Conservation (phyloP, 306 rosid genomes). For the Pueraria montana region DNA sequence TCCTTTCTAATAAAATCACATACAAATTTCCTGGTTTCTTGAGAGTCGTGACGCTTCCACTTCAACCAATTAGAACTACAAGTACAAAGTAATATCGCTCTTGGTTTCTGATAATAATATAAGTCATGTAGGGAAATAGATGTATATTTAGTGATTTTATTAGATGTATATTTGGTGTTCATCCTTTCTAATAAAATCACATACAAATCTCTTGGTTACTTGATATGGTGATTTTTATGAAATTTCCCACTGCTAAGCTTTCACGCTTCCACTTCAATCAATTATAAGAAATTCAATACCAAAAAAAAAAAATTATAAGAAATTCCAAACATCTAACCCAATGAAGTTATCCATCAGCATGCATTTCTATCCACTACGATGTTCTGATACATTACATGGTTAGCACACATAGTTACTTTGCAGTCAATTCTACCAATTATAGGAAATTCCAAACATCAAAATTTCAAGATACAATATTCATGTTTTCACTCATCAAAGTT, state of each 20-base stretch:
- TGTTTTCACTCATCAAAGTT: conserved; percentile 1
- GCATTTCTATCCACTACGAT: no score
- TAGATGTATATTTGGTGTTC: neutral
- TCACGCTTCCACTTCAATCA: neutral
- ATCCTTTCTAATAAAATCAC: neutral
- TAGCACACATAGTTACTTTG: no score
- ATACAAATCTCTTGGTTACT: conserved; percentile 15
- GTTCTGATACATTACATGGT: no score
- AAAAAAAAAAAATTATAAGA: neutral
- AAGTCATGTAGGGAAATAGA: neutral
- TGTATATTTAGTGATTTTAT: neutral
- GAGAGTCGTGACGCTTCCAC: conserved; percentile 1
- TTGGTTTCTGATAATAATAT: neutral
- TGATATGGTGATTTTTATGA: conserved; percentile 11
- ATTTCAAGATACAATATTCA: neutral
- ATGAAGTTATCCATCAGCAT: no score
- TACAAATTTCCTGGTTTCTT: conserved; percentile 2
- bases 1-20: conserved; percentile 7
- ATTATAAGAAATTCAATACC: no score
- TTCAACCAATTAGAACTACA: conserved; percentile 7
- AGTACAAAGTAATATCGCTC: neutral
- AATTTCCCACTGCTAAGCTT: neutral
- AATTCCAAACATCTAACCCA: neutral
- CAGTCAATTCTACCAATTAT: no score
- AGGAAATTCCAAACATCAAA: neutral